These are phyloP conservation scores for Aspergillus sclerotiicarbonarius DNA, from an alignment of 495 filamentous ascomycete species.

Conservation along the genomic window DNA sequence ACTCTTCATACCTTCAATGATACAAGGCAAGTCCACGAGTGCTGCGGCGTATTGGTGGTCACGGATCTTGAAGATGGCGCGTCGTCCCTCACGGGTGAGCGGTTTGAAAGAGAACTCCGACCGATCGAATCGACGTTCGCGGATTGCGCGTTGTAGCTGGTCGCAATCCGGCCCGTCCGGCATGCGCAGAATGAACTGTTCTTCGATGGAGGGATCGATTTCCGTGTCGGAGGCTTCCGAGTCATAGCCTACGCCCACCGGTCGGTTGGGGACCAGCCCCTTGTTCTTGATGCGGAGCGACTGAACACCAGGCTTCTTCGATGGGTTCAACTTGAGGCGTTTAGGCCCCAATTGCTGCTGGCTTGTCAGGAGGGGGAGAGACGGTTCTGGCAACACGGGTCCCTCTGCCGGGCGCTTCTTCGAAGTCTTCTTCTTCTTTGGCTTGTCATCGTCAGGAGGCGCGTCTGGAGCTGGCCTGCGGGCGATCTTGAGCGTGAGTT, in stretches of 20 bases:
- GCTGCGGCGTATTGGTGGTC: conserved; percentile 73
- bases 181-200: conserved; percentile 88
- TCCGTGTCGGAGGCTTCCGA: conserved; percentile 94
- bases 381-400: conserved; percentile 25
- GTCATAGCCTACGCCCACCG: conserved; percentile 84
- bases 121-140: conserved; percentile 69
- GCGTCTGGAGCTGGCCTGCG: conserved; percentile 33
- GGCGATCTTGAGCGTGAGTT: conserved; percentile 54
- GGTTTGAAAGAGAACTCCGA: conserved; percentile 73
- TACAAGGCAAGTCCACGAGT: conserved; percentile 84
- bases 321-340: conserved; percentile 43
- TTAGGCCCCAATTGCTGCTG: conserved; percentile 35
- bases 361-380: conserved; percentile 10
- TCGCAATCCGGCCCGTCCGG: conserved; percentile 80
- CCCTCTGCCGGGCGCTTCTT: conserved; percentile 44
- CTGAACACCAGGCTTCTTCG: conserved; percentile 42
- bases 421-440: conserved; percentile 50
- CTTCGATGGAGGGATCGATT: conserved; percentile 79
- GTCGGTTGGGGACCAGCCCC: conserved; percentile 60
- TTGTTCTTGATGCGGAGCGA: conserved; percentile 57
- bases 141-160: conserved; percentile 67
- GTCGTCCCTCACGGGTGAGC: conserved; percentile 68
- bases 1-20: conserved; percentile 93
- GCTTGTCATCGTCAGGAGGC: conserved; percentile 24
- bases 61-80: conserved; percentile 67